Percentiles rank a stretch among this genome's conserved stretches.
These are phyloP conservation scores for Handroanthus guayacan DNA, from an alignment of 257 asterid species.

Conservation along the genomic window DNA sequence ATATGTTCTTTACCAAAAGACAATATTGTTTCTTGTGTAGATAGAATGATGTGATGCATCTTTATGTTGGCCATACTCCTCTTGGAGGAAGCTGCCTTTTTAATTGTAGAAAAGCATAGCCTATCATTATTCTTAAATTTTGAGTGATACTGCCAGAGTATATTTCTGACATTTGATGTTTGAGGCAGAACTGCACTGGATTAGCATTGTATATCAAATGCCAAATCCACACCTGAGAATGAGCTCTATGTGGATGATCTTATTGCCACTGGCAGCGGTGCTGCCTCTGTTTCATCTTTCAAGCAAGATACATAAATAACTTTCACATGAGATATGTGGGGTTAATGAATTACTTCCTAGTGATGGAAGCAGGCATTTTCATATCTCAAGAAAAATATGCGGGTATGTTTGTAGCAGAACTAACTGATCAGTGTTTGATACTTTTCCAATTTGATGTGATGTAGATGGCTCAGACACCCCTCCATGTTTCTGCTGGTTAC, in stretches of 20 bases:
- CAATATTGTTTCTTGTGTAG: background rate
- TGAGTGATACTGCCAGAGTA: background rate
- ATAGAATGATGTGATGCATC: constrained; percentile 20
- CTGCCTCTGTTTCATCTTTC: constrained; percentile 2
- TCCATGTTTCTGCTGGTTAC: constrained; percentile 97
- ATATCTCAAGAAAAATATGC: background rate
- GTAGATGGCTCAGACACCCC: constrained; percentile 98
- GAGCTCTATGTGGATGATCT: background rate
- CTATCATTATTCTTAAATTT: background rate
- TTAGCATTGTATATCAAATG: background rate
- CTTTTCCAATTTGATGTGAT: constrained; percentile 10
- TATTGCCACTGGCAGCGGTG: background rate
- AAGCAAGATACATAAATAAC: background rate
- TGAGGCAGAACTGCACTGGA: background rate
- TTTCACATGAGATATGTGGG: background rate
- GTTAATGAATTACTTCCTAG: constrained; percentile 10
- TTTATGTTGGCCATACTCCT: background rate
- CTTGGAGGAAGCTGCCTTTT: background rate
- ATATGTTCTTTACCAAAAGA: background rate
- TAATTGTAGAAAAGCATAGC: background rate
- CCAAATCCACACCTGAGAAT: background rate
- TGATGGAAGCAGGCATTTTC: background rate
- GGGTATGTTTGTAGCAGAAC: background rate
- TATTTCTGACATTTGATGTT: background rate
- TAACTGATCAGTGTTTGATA: constrained; percentile 20